Evolutionary conservation across 176 grass and related monocot species (phyloP).

Genomic region (Musa beccarii): DNA sequence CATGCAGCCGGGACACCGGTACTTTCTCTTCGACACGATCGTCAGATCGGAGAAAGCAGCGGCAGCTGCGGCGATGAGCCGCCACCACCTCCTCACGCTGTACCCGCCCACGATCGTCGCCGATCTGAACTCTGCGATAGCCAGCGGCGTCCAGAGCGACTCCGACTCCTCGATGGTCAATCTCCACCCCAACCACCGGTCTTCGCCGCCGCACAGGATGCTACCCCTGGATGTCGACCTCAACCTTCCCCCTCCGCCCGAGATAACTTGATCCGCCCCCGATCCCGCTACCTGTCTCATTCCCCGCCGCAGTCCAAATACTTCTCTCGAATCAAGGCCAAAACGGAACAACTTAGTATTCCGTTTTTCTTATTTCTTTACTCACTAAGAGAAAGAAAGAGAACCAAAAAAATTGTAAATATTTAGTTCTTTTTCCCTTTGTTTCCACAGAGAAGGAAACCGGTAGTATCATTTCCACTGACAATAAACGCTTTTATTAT

Average conservation of each 20-base stretch:
- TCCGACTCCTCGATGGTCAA: constrained; percentile 4
- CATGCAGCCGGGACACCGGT: neutral
- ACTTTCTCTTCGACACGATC: constrained; percentile 1
- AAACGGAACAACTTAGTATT: neutral
- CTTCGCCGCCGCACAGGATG: neutral
- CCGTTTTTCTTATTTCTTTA: neutral
- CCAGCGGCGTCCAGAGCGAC: constrained; percentile 2
- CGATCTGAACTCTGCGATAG: neutral
- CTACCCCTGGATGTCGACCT: constrained; percentile 8
- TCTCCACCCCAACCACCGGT: neutral
- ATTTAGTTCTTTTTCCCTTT: neutral
- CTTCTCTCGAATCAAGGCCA: neutral
- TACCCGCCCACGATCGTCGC: neutral
- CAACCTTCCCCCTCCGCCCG: constrained; percentile 9
- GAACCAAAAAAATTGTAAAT: too few relatives aligned
- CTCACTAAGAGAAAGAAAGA: neutral
- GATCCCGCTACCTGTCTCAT: too few relatives aligned
- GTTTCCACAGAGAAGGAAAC: neutral
- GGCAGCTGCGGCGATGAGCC: neutral
- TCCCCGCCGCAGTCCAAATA: neutral
- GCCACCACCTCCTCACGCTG: too few relatives aligned
- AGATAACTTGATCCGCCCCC: neutral
- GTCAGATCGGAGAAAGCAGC: neutral
- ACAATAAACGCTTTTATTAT: too few relatives aligned
- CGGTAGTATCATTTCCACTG: too few relatives aligned